phyloP scores from a whole-genome alignment of 148 eudicot genomes.

The Rhododendron henanense region DNA sequence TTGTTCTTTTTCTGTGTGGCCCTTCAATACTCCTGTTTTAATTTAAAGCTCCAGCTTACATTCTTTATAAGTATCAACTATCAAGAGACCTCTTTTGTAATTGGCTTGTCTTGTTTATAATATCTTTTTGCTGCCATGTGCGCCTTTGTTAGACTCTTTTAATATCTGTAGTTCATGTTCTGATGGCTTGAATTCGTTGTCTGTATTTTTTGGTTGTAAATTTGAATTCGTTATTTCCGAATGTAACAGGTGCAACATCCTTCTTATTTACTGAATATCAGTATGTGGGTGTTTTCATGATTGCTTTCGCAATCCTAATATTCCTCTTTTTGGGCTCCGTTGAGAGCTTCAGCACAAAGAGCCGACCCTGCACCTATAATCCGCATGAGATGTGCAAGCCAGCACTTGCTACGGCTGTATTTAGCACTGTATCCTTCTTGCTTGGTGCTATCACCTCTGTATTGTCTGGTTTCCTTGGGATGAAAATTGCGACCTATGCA shows the following conservation, averaged over 20 bases:
- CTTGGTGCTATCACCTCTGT: slow-evolving; percentile 55
- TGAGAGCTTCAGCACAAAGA: slow-evolving; percentile 53
- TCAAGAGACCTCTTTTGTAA: not conserved
- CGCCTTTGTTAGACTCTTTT: not conserved
- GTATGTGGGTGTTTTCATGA: slow-evolving; percentile 58
- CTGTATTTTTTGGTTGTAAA: not conserved
- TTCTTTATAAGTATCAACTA: no score
- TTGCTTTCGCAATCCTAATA: slow-evolving; percentile 47
- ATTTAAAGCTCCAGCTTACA: no score
- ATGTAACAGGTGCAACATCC: slow-evolving; percentile 57
- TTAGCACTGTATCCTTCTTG: slow-evolving; percentile 51
- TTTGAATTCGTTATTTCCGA: not conserved
- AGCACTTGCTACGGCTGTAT: slow-evolving; percentile 53
- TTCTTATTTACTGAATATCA: slow-evolving; percentile 54
- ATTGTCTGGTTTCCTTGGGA: slow-evolving; percentile 56
- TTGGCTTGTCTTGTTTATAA: not conserved
- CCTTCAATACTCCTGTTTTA: not conserved
- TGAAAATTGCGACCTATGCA: slow-evolving; percentile 70
- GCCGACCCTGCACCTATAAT: slow-evolving; percentile 42
- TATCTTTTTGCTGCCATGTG: not conserved
- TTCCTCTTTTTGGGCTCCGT: slow-evolving; percentile 64
- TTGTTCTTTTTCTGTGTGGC: not conserved
- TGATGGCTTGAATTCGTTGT: not conserved
- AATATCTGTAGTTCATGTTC: not conserved
- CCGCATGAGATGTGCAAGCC: slow-evolving; percentile 44